These are phyloP conservation scores for Backusella macrospora DNA, from an alignment of 192 early-diverging fungal species.

Conservation along the genomic window DNA sequence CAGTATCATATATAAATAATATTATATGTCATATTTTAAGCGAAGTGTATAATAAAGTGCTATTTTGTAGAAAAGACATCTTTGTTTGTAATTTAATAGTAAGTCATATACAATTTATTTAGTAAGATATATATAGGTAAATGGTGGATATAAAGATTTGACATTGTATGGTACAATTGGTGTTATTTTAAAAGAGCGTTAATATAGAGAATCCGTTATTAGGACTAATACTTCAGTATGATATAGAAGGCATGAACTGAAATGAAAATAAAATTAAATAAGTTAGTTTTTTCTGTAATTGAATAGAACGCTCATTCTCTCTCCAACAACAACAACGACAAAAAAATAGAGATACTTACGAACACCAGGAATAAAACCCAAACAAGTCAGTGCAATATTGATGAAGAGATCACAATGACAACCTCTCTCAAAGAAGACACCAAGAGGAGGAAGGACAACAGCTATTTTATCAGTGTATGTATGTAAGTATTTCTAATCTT, in stretches of 20 bases:
- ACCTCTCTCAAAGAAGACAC: conserved; percentile 65
- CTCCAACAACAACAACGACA: neutral
- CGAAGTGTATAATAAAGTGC: too few relatives aligned
- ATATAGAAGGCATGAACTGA: conserved; percentile 29
- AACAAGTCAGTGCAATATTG: conserved; percentile 64
- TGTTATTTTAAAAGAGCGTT: neutral
- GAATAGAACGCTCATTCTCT: neutral
- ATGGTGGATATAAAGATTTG: conserved; percentile 3
- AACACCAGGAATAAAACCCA: conserved; percentile 65
- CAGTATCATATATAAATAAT: too few relatives aligned
- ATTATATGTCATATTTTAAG: too few relatives aligned
- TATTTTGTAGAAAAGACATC: neutral
- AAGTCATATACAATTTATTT: conserved; percentile 8
- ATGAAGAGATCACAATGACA: conserved; percentile 55
- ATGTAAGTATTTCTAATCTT: neutral
- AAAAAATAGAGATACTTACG: conserved; percentile 15
- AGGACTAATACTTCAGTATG: conserved; percentile 26
- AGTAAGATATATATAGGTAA: neutral
- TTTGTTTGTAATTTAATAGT: conserved; percentile 8
- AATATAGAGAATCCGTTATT: too few relatives aligned
- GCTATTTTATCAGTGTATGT: neutral
- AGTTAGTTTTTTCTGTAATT: neutral
- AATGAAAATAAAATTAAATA: neutral
- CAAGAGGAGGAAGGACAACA: conserved; percentile 60
- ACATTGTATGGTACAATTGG: conserved; percentile 7